Base-by-base conservation (phyloP, 805 yeast species). In the Metschnikowia orientalis region DNA sequence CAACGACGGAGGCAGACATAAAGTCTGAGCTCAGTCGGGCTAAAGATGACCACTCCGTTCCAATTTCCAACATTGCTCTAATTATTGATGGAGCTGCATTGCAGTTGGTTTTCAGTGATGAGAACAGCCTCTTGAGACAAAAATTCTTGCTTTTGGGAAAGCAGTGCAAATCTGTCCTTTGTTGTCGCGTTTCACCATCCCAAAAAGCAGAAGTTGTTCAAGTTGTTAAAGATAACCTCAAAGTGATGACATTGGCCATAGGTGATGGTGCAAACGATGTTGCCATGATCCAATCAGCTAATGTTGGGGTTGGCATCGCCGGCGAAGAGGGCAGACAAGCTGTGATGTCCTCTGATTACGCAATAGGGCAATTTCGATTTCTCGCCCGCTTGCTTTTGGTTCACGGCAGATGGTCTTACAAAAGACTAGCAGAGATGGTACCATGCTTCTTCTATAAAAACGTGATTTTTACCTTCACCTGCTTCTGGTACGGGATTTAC, bases 251-350 rank as follows among this genome's bases (percentile, higher is more conserved):
- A 1, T 60, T 84, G 37, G 90, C 92, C 6, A 82, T 84, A 53
- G 95, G 95, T 46, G 95, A 84, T 59, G 95, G 95, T 35, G 79
- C 92, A 13, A 84, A 84, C 54, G 95, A 84, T 61, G 95, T 84
- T 42, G 89, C 94, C 8, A 84, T 84, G 95, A 84, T 84, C 45
- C 95, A 84, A 57, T 79, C 88, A 18, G 92, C 94, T 1, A 80
- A 84, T 59, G 81, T 84, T 28, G 95, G 95, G 50, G 83, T 84
- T 35, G 95, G 95, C 62, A 84, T 84, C 53, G 89, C 89, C 3
- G 95, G 95, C 61, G 92, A 84, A 63, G 95, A 84, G 65, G 95
- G 95, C 52, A 67, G 92, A 41, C 92, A 83, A 58, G 92, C 92
- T 12, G 92, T 75, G 4, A 84, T 84, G 94, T 79, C 88, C 16